Conservation (phyloP, 805 yeast species). For the Ogataea thermomethanolica region DNA sequence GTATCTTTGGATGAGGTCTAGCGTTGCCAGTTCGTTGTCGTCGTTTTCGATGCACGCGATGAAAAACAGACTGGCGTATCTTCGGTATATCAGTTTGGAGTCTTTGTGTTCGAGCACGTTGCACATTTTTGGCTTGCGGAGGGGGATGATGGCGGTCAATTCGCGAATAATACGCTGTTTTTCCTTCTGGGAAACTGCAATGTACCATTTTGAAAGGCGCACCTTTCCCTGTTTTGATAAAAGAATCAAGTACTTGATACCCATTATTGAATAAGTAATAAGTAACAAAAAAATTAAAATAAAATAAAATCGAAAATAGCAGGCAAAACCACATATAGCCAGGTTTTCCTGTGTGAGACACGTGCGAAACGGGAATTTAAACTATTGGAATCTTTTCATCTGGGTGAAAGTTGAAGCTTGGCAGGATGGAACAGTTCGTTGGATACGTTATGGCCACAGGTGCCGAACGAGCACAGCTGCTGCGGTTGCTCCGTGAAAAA, state of each 20-base stretch:
- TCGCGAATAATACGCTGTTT: conserved; percentile 82
- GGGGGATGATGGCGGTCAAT: conserved; percentile 76
- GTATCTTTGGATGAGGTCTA: conserved; percentile 86
- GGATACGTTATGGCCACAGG: conserved; percentile 18
- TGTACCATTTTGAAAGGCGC: conserved; percentile 90
- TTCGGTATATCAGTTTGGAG: conserved; percentile 79
- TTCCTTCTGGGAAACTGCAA: conserved; percentile 77
- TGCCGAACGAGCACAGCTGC: conserved; percentile 13
- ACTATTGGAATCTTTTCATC: too few species aligned
- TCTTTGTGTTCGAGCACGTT: conserved; percentile 85
- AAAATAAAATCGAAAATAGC: conserved; percentile 3
- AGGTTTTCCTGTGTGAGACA: too few species aligned
- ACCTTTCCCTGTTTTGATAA: conserved; percentile 95
- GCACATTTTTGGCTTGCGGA: conserved; percentile 92
- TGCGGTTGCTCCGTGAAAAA: conserved; percentile 9
- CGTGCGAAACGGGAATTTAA: too few species aligned
- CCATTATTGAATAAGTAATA: conserved; percentile 42
- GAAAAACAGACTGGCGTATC: conserved; percentile 92
- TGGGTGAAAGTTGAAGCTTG: too few species aligned
- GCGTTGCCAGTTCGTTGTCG: conserved; percentile 81
- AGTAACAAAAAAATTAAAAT: not conserved
- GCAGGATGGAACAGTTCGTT: conserved; percentile 17
- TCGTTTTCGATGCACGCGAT: conserved; percentile 78
- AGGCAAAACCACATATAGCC: conserved; percentile 5
- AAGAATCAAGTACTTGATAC: conserved; percentile 73